Base-by-base conservation (phyloP, 768 basidiomycete genomes). In the Suillus variegatus region DNA sequence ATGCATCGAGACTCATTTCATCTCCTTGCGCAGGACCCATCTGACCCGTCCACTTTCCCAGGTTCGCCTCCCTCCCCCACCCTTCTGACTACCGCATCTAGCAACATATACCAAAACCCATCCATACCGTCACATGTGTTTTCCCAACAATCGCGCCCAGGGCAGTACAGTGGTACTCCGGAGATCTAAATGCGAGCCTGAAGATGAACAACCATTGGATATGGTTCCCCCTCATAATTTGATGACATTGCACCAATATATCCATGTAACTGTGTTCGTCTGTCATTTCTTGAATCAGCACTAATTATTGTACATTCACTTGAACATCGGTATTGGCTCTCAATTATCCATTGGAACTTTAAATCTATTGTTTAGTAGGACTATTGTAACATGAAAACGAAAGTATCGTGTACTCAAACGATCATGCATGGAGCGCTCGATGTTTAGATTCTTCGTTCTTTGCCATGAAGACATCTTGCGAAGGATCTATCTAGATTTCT, bases 21-120 rank as follows among this genome's bases (percentile, higher is more conserved):
- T 41, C 68, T 38, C 2, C 14, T 54, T 20, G 62, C 22, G 16
- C 46, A 79, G 78, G 73, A 79, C 38, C 78, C 78, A 3, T 74
- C 78, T 41, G 79, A 79, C 60, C 78, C 78, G 13, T 74, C 71
- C 38, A 79, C 78, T 51, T 79, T 79, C 72, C 79, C 79, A 22
- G n/a, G 64, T 49, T 67, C 77, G 7, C 69, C 76, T 5, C 65
- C 69, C 43, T 66, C 69, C 9, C 56, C 67, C 12, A 71, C 69
- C 54, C 28, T 66, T 14, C 49, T 49, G 16, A 68, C 61, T 13
- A 60, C 22, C 35, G 61, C 66, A 3, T 66, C 66, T 4, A 61
- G 46, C 14, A 68, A 68, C 10, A 13, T 43, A 20, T 12, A 62
- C 43, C 66, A 63, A n/a, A 56, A 38, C 18, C n/a, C 64, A 28